Percentiles rank a stretch among this genome's conserved stretches.
phyloP scores from a whole-genome alignment of 495 filamentous ascomycete species.

The Glutinoglossum americanum region DNA sequence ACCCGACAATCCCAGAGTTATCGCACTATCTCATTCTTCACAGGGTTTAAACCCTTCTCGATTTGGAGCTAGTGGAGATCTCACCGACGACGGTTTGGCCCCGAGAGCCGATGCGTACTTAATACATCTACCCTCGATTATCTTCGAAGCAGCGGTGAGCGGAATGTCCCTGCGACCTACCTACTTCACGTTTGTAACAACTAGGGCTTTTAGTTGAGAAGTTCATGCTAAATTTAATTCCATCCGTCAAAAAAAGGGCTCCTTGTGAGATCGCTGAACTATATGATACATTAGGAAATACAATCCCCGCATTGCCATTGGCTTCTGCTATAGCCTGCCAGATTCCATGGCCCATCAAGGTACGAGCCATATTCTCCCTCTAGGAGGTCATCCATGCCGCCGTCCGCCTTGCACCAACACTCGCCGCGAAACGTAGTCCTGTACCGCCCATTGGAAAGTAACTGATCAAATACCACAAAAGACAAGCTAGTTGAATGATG shows the following conservation, averaged over 20 bases:
- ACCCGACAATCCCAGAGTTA: background rate
- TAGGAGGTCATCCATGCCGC: constrained; percentile 75
- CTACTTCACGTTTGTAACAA: background rate
- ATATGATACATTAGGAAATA: background rate
- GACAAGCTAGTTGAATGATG: constrained; percentile 57
- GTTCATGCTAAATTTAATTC: background rate
- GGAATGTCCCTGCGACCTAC: background rate
- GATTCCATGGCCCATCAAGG: background rate
- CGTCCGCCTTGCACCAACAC: constrained; percentile 64
- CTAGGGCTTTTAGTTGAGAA: background rate
- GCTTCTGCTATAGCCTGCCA: background rate
- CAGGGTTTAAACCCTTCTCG: background rate
- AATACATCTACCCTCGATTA: background rate
- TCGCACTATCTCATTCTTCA: background rate
- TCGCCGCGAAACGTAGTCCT: constrained; percentile 66
- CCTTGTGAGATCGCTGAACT: background rate
- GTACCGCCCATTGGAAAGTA: constrained; percentile 96
- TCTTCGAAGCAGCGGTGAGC: background rate
- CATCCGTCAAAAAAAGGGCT: background rate
- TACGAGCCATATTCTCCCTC: constrained; percentile 3
- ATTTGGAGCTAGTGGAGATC: background rate
- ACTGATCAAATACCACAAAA: constrained; percentile 87
- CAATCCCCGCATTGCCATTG: background rate
- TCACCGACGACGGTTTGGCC: background rate
- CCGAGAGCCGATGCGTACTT: background rate